Conservation (phyloP, 83 land plant species). For the Picea abies region DNA sequence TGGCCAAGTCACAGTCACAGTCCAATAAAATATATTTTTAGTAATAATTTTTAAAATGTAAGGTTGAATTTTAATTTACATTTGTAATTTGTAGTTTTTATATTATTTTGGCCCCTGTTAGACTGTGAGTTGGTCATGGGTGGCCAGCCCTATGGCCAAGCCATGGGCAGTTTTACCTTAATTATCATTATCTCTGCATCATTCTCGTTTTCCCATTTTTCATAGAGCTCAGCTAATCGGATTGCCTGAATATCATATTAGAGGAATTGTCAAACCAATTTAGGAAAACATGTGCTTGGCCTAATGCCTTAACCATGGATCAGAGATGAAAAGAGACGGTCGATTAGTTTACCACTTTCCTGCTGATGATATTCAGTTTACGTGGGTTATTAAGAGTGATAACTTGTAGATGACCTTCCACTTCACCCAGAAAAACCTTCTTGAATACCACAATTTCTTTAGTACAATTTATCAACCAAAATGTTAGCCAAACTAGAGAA, state of each 20-base stretch:
- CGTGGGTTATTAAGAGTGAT: slow-evolving; percentile 66
- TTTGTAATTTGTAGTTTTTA: no score
- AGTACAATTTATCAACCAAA: no score
- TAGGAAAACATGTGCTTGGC: background rate
- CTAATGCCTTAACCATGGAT: background rate
- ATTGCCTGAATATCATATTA: slow-evolving; percentile 40
- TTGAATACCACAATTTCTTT: background rate
- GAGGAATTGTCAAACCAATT: background rate
- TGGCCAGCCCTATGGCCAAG: no score
- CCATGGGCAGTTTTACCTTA: slow-evolving; percentile 47
- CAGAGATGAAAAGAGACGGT: background rate
- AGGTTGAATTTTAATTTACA: no score
- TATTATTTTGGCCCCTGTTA: no score
- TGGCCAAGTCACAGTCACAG: no score
- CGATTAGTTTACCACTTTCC: slow-evolving; percentile 45
- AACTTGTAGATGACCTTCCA: slow-evolving; percentile 39
- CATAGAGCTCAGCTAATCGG: slow-evolving; percentile 53
- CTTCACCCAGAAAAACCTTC: slow-evolving; percentile 60
- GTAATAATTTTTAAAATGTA: no score
- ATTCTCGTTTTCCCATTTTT: slow-evolving; percentile 84
- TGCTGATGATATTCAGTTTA: slow-evolving; percentile 63
- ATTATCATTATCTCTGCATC: slow-evolving; percentile 63
- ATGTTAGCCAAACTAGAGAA: no score
- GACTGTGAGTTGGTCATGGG: no score
- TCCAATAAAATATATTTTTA: no score